Percentiles rank a stretch among this genome's conserved stretches.
These are phyloP conservation scores for Phlebopus sp. DNA, from an alignment of 1,284 basidiomycete genomes.

Conservation along the genomic window DNA sequence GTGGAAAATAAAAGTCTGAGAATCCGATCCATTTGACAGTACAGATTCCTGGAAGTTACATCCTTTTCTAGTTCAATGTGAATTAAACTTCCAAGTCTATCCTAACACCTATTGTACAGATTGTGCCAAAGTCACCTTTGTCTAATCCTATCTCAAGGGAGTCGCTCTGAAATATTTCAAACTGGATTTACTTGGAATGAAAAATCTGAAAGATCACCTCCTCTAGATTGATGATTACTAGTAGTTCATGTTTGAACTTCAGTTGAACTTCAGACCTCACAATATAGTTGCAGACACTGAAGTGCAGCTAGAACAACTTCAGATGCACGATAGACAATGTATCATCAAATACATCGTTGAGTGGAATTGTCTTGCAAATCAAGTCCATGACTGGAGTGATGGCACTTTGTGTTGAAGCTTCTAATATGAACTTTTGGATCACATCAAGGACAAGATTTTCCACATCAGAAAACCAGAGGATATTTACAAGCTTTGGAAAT, in stretches of 20 bases:
- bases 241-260: not conserved
- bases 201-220: not conserved
- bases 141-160: not conserved
- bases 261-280: too few species aligned
- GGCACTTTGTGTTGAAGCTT: not conserved
- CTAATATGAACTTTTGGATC: slow-evolving; percentile 5
- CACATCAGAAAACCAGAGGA: too few species aligned
- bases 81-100: not conserved
- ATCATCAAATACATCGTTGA: too few species aligned
- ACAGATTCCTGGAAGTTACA: not conserved
- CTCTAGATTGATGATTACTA: slow-evolving; percentile 5
- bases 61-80: too few species aligned
- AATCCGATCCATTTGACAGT: not conserved
- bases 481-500: too few species aligned
- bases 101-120: not conserved
- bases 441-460: slow-evolving; percentile 3
- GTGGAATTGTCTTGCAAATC: too few species aligned
- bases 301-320: too few species aligned
- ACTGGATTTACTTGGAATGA: not conserved
- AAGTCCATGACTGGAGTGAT: too few species aligned
- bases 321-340: too few species aligned
- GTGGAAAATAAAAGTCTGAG: not conserved
- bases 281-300: too few species aligned
- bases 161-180: not conserved
- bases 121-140: slow-evolving; percentile 1